Percentiles rank a stretch among this genome's conserved stretches.
Evolutionary conservation across 306 rosid species (phyloP).

Genomic region (Prunus salicina): DNA sequence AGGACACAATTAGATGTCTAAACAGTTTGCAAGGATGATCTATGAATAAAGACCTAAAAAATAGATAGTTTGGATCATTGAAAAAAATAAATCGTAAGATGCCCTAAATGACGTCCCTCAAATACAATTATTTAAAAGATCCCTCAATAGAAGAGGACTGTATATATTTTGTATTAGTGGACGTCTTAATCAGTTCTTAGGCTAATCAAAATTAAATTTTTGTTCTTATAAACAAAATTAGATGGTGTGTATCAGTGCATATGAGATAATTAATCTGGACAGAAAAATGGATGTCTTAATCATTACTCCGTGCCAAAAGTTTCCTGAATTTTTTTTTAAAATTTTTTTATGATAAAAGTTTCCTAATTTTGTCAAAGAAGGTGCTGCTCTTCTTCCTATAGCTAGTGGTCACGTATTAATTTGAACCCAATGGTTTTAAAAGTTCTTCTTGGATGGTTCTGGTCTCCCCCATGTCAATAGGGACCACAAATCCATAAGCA

Average conservation of each 20-base stretch:
- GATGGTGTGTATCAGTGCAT: background rate
- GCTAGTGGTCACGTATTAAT: background rate
- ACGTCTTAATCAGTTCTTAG: conserved; percentile 14
- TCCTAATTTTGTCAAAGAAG: background rate
- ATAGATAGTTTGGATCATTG: too few species aligned
- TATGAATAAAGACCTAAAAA: too few species aligned
- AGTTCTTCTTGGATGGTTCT: background rate
- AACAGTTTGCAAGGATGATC: too few species aligned
- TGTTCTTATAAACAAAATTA: background rate
- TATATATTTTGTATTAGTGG: background rate
- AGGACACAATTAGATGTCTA: too few species aligned
- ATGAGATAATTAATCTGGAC: background rate
- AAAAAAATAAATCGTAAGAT: rapidly evolving
- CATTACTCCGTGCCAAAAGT: background rate
- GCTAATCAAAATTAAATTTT: background rate
- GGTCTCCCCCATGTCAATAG: background rate
- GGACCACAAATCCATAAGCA: background rate
- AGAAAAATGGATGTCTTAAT: background rate
- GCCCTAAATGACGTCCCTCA: too few species aligned
- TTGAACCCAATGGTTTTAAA: background rate
- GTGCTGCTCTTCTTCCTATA: background rate
- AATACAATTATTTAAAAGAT: too few species aligned
- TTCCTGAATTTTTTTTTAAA: too few species aligned
- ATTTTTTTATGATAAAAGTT: background rate
- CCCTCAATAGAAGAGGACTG: rapidly evolving